These are phyloP conservation scores for Zymoseptoria tritici DNA, from an alignment of 2,329 filamentous ascomycete genomes.

Conservation along the genomic window DNA sequence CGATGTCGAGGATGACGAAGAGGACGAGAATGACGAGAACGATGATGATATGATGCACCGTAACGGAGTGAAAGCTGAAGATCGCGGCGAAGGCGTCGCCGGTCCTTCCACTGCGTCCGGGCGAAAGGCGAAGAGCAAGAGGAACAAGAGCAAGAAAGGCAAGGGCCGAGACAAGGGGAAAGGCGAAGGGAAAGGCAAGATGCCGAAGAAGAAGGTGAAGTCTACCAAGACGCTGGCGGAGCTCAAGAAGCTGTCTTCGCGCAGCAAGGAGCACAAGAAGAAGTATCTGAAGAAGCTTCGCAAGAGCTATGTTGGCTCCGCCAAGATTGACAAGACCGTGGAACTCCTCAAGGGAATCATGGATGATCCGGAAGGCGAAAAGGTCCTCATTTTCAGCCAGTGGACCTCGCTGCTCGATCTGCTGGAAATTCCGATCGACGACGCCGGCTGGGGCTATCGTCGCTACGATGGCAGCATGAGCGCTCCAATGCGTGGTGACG, in stretches of 20 bases:
- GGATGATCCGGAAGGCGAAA: conserved; percentile 50
- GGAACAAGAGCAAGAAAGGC: conserved; percentile 16
- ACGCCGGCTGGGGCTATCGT: conserved; percentile 51
- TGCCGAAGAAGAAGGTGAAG: conserved; percentile 28
- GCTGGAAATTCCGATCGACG: conserved; percentile 61
- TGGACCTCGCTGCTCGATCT: conserved; percentile 74
- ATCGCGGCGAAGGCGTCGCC: neutral
- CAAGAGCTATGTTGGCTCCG: conserved; percentile 63
- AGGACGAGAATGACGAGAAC: conserved; percentile 14
- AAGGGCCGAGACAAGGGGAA: conserved; percentile 32
- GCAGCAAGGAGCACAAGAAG: conserved; percentile 57
- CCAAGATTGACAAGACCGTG: conserved; percentile 64
- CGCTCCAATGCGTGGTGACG: conserved; percentile 56
- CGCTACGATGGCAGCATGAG: conserved; percentile 75
- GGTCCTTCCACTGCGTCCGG: conserved; percentile 1
- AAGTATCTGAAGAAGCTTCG: conserved; percentile 63
- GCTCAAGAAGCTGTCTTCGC: conserved; percentile 59
- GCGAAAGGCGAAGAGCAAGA: conserved; percentile 9
- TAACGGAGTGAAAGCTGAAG: conserved; percentile 3
- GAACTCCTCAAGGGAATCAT: conserved; percentile 53
- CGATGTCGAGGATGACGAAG: conserved; percentile 32
- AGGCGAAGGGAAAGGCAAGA: conserved; percentile 38
- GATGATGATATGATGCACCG: conserved; percentile 6
- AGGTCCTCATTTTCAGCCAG: conserved; percentile 75
- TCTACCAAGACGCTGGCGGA: conserved; percentile 49